phyloP scores from a whole-genome alignment of 2,329 filamentous ascomycete genomes.

The Mariannaea sp. region DNA sequence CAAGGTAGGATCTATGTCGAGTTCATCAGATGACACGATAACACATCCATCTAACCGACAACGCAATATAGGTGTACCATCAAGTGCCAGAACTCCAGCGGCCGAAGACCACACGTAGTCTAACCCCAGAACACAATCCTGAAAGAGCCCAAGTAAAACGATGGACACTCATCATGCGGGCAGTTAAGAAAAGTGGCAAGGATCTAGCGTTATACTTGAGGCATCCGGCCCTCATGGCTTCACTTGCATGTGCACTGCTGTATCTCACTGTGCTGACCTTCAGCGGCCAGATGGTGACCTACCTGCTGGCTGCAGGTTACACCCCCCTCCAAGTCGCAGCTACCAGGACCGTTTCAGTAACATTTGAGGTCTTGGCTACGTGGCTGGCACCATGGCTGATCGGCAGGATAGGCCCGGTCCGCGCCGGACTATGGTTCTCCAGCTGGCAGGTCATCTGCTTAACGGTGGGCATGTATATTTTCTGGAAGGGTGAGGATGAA shows the following conservation, averaged over 20 bases:
- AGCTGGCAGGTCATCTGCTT: constrained; percentile 69
- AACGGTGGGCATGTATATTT: constrained; percentile 49
- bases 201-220: constrained; percentile 51
- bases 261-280: constrained; percentile 67
- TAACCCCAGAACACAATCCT: background rate
- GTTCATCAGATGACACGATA: no score
- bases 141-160: background rate
- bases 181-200: constrained; percentile 17
- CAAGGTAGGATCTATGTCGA: constrained; percentile 9
- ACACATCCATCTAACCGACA: background rate
- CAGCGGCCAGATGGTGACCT: constrained; percentile 67
- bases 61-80: constrained; percentile 33
- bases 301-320: constrained; percentile 60
- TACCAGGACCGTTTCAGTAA: constrained; percentile 56
- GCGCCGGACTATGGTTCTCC: constrained; percentile 73
- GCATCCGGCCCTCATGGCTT: constrained; percentile 63
- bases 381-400: constrained; percentile 63
- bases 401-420: constrained; percentile 58
- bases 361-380: constrained; percentile 65
- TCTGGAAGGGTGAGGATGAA: constrained; percentile 42
- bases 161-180: constrained; percentile 4
- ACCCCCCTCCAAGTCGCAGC: constrained; percentile 57
- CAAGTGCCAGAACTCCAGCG: constrained; percentile 36
- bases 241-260: constrained; percentile 61
- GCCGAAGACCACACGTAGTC: constrained; percentile 23